Evolutionary conservation across 108 stramenopile genomes (phyloP).

Genomic region (Fragilaria crotonensis): DNA sequence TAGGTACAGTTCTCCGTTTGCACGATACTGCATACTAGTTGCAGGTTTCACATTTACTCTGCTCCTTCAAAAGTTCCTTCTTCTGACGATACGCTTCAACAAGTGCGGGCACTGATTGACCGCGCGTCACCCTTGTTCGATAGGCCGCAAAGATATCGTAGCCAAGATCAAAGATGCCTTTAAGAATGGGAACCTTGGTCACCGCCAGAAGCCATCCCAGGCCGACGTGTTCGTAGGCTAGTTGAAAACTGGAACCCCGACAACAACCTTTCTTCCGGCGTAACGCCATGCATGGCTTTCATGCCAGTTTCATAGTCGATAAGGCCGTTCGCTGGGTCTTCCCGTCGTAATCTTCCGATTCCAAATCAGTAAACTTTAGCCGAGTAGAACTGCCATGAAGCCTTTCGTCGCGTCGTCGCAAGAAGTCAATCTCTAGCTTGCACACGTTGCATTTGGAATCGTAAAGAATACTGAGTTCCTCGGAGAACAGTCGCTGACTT

Average conservation of each 20-base stretch:
- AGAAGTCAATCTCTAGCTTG: slow-evolving; percentile 49
- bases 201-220: slow-evolving; percentile 44
- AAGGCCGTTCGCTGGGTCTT: slow-evolving; percentile 43
- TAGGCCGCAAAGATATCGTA: slow-evolving; percentile 47
- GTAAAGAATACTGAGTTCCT: slow-evolving; percentile 54
- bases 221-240: slow-evolving; percentile 36
- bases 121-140: slow-evolving; percentile 40
- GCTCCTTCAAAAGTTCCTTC: neutral
- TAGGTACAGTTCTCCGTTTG: no score
- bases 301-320: slow-evolving; percentile 41
- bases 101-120: slow-evolving; percentile 27
- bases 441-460: slow-evolving; percentile 64
- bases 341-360: slow-evolving; percentile 28
- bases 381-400: neutral
- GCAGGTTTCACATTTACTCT: neutral
- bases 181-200: slow-evolving; percentile 22
- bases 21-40: no score
- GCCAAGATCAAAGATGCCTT: slow-evolving; percentile 19
- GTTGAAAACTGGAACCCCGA: slow-evolving; percentile 45
- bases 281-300: slow-evolving; percentile 46
- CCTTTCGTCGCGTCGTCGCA: slow-evolving; percentile 27
- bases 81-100: slow-evolving; percentile 9
- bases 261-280: slow-evolving; percentile 24
- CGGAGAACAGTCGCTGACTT: slow-evolving; percentile 27
- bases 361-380: slow-evolving; percentile 49